These are phyloP conservation scores for Brassica rapa DNA, from an alignment of 345 rosid genomes.

Conservation along the genomic window DNA sequence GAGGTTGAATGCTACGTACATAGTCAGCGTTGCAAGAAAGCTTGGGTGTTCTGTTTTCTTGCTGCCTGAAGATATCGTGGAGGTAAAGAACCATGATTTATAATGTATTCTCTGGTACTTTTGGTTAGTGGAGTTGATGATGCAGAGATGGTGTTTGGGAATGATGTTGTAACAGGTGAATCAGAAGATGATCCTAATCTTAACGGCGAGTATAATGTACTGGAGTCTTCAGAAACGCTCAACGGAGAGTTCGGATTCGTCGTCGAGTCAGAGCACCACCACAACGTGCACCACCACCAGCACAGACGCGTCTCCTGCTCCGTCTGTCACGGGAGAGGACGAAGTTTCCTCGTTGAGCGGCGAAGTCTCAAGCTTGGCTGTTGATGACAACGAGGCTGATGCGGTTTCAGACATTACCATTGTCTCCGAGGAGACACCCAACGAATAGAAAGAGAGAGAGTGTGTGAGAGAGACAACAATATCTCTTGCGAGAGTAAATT, in stretches of 20 bases:
- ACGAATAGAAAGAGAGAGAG: slow-evolving; percentile 12
- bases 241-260: slow-evolving; percentile 54
- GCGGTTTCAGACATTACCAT: slow-evolving; percentile 60
- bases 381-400: slow-evolving; percentile 49
- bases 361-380: slow-evolving; percentile 56
- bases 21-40: slow-evolving; percentile 90
- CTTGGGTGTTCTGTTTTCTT: slow-evolving; percentile 97
- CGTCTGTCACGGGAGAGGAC: slow-evolving; percentile 71
- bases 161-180: slow-evolving; percentile 62
- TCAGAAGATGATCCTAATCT: slow-evolving; percentile 86
- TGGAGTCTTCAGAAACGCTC: slow-evolving; percentile 78
- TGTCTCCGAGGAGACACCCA: slow-evolving; percentile 49
- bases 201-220: slow-evolving; percentile 91
- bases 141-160: slow-evolving; percentile 28
- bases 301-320: slow-evolving; percentile 68
- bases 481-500: slow-evolving; percentile 4
- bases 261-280: slow-evolving; percentile 49
- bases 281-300: slow-evolving; percentile 29
- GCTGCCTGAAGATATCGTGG: slow-evolving; percentile 95
- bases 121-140: background rate
- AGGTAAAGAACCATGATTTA: slow-evolving; percentile 50
- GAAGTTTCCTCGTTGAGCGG: slow-evolving; percentile 65
- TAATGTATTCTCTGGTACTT: background rate
- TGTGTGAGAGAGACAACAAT: background rate
- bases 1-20: slow-evolving; percentile 93